Evolutionary conservation across 768 basidiomycete genomes (phyloP).

Genomic region (Chiua virens): DNA sequence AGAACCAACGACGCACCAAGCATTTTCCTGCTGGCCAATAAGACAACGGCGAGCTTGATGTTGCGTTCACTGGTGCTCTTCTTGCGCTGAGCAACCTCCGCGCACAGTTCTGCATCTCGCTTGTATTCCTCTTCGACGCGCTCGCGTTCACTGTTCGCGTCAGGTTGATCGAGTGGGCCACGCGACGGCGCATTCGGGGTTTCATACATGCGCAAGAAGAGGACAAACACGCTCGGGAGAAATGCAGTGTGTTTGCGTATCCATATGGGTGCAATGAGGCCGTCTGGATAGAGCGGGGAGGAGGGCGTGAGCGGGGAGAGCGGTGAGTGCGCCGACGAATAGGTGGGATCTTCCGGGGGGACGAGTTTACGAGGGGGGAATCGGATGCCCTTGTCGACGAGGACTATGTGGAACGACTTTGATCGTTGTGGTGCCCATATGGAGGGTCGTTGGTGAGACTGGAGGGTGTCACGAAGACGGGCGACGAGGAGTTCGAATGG

Average conservation of each 20-base stretch:
- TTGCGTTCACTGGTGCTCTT: slow-evolving; percentile 78
- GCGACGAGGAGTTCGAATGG: slow-evolving; percentile 57
- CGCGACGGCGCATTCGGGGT: slow-evolving; percentile 42
- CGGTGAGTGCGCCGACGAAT: slow-evolving; percentile 73
- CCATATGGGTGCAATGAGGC: slow-evolving; percentile 97
- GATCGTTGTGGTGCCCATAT: slow-evolving; percentile 74
- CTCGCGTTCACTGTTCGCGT: slow-evolving; percentile 55
- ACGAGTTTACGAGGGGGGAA: slow-evolving; percentile 87
- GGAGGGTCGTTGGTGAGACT: slow-evolving; percentile 58
- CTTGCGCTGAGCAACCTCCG: slow-evolving; percentile 79
- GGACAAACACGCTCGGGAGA: slow-evolving; percentile 89
- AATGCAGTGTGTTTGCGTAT: slow-evolving; percentile 92
- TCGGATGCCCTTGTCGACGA: slow-evolving; percentile 81
- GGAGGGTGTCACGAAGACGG: slow-evolving; percentile 70
- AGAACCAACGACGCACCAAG: slow-evolving; percentile 56
- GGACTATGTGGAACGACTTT: slow-evolving; percentile 75
- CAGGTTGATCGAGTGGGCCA: slow-evolving; percentile 55
- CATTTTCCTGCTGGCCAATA: slow-evolving; percentile 86
- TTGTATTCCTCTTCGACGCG: slow-evolving; percentile 66
- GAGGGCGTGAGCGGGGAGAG: slow-evolving; percentile 88
- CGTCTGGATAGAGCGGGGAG: slow-evolving; percentile 92
- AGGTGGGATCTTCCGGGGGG: slow-evolving; percentile 54
- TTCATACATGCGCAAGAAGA: slow-evolving; percentile 86
- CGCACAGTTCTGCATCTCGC: slow-evolving; percentile 73
- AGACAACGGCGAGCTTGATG: slow-evolving; percentile 92